These are phyloP conservation scores for Deakozyma indianensis DNA, from an alignment of 805 yeast genomes.

Conservation along the genomic window DNA sequence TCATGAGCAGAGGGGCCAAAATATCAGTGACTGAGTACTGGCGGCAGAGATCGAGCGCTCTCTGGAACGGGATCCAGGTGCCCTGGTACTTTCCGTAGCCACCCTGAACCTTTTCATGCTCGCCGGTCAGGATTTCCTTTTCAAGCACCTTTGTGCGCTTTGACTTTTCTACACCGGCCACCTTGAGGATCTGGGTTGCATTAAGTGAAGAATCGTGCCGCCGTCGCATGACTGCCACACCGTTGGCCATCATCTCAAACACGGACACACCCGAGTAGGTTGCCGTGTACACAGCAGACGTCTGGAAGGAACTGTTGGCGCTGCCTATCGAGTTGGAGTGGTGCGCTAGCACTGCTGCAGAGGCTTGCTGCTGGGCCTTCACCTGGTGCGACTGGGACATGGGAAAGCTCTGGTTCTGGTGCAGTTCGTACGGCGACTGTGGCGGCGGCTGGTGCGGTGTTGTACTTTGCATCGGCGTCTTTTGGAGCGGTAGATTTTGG, in stretches of 20 bases:
- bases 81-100: constrained; percentile 68
- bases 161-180: constrained; percentile 55
- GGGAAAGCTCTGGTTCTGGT: not conserved
- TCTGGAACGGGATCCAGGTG: constrained; percentile 55
- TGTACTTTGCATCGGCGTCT: too few species aligned
- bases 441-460: too few species aligned
- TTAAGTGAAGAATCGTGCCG: constrained; percentile 50
- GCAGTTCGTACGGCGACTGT: too few species aligned
- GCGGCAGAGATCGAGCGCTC: constrained; percentile 44
- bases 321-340: too few species aligned
- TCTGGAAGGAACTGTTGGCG: not conserved
- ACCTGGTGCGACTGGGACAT: not conserved
- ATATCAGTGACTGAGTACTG: constrained; percentile 44
- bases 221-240: constrained; percentile 54
- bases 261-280: constrained; percentile 50
- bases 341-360: not conserved
- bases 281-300: constrained; percentile 32
- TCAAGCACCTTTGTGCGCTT: constrained; percentile 50
- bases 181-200: constrained; percentile 57
- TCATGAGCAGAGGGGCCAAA: constrained; percentile 34
- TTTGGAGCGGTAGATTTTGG: too few species aligned
- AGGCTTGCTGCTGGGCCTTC: not conserved
- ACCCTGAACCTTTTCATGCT: constrained; percentile 58
- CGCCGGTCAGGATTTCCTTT: constrained; percentile 46
- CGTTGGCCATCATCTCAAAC: constrained; percentile 44